A percentile compares a stretch with the other conserved stretches of the same genome.
Evolutionary conservation across 73 alveolate genomes (phyloP).

Genomic region (Blepharisma stoltei): DNA sequence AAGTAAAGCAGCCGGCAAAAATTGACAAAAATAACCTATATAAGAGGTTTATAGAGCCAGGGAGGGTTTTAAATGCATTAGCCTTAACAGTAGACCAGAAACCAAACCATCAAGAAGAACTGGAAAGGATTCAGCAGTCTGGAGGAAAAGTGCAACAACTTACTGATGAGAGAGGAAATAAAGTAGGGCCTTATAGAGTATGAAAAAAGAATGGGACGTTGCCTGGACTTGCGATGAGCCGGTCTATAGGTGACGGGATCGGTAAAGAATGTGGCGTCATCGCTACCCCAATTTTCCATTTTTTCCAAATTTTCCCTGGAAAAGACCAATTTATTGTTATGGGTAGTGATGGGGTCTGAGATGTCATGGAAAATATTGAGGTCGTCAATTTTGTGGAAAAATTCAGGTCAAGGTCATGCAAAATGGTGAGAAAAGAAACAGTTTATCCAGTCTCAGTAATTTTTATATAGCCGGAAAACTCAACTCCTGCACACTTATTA

Average conservation of each 20-base stretch:
- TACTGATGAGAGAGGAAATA: slow-evolving; percentile 49
- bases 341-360: slow-evolving; percentile 58
- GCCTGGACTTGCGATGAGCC: slow-evolving; percentile 59
- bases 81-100: slow-evolving; percentile 10
- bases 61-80: not conserved
- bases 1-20: slow-evolving; percentile 1
- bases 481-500: slow-evolving; percentile 14
- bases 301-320: slow-evolving; percentile 16
- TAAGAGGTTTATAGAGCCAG: slow-evolving; percentile 12
- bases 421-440: not conserved
- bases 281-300: slow-evolving; percentile 43
- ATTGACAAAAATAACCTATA: slow-evolving; percentile 13
- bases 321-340: slow-evolving; percentile 30
- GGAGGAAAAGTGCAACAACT: slow-evolving; percentile 50
- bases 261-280: slow-evolving; percentile 51
- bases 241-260: slow-evolving; percentile 53
- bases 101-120: slow-evolving; percentile 40
- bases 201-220: slow-evolving; percentile 40
- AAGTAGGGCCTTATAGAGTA: slow-evolving; percentile 46
- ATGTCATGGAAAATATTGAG: slow-evolving; percentile 21
- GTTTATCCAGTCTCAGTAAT: not conserved
- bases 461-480: not conserved
- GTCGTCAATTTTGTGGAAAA: slow-evolving; percentile 25
- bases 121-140: slow-evolving; percentile 35
- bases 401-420: slow-evolving; percentile 5